phyloP scores from a whole-genome alignment of 2,329 filamentous ascomycete species.

The Epichloe glyceriae region DNA sequence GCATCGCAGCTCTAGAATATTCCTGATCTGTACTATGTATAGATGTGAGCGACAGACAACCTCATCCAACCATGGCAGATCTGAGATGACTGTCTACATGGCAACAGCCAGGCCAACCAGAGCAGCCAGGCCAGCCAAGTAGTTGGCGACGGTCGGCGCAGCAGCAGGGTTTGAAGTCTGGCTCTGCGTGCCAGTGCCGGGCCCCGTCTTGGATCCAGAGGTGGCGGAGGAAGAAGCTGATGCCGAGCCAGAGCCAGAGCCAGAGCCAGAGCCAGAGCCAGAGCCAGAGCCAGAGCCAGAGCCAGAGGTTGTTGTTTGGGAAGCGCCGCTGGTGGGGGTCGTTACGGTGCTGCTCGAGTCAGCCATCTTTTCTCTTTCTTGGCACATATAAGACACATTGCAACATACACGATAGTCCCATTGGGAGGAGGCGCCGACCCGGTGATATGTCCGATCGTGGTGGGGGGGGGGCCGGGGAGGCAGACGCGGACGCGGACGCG shows the following conservation, averaged over 20 bases:
- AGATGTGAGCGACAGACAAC: not conserved
- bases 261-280: not conserved
- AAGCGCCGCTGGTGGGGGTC: not conserved
- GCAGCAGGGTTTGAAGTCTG: constrained; percentile 12
- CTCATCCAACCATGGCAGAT: no score
- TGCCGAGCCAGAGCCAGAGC: not conserved
- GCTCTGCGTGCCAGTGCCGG: not conserved
- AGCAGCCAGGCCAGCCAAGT: constrained; percentile 11
- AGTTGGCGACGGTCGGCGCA: constrained; percentile 10
- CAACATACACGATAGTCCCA: not conserved
- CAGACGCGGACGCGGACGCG: not conserved
- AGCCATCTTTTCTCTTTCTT: not conserved
- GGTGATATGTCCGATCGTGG: constrained; percentile 1
- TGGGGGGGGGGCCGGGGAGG: not conserved
- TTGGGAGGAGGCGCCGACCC: not conserved
- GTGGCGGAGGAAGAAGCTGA: no score
- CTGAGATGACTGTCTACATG: not conserved
- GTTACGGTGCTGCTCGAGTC: not conserved
- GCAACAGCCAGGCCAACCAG: constrained; percentile 11
- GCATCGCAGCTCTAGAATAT: not conserved
- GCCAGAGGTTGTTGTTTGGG: not conserved
- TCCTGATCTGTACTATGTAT: not conserved
- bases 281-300: not conserved
- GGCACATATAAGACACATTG: not conserved
- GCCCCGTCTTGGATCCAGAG: not conserved